Conservation (phyloP, 2,329 filamentous ascomycete species). For the Myriosclerotinia duriaeana region DNA sequence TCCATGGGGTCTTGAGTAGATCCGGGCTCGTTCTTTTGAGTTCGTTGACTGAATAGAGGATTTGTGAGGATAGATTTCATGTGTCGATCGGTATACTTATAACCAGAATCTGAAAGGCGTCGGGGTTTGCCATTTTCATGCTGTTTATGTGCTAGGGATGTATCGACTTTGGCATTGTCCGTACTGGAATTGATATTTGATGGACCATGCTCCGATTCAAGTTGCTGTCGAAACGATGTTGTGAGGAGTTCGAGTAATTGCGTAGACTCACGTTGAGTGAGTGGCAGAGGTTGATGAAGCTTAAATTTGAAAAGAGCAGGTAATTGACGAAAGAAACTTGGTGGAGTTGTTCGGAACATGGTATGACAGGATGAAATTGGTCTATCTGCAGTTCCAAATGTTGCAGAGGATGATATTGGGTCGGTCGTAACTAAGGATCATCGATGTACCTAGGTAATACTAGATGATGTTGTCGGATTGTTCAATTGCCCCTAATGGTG, state of each 20-base stretch:
- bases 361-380: conserved; percentile 29
- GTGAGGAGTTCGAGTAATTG: conserved; percentile 61
- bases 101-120: conserved; percentile 26
- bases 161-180: not conserved
- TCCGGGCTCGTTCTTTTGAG: not conserved
- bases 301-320: conserved; percentile 45
- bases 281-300: conserved; percentile 52
- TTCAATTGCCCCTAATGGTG: not conserved
- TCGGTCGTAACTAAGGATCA: not conserved
- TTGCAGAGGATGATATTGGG: conserved; percentile 46
- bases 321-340: conserved; percentile 50
- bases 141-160: conserved; percentile 4
- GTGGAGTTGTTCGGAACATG: conserved; percentile 52
- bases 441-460: not conserved
- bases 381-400: conserved; percentile 48
- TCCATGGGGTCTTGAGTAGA: conserved; percentile 35
- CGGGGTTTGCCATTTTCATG: conserved; percentile 28
- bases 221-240: conserved; percentile 60
- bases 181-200: conserved; percentile 35
- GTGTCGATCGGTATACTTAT: conserved; percentile 45
- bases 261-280: conserved; percentile 57
- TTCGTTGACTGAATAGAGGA: conserved; percentile 45
- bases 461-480: not conserved
- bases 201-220: conserved; percentile 55
- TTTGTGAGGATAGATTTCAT: conserved; percentile 52